Evolutionary conservation across 1,284 basidiomycete species (phyloP), one percentile per base, ranked within the genome.

Genomic region (Heliocybe sulcata): DNA sequence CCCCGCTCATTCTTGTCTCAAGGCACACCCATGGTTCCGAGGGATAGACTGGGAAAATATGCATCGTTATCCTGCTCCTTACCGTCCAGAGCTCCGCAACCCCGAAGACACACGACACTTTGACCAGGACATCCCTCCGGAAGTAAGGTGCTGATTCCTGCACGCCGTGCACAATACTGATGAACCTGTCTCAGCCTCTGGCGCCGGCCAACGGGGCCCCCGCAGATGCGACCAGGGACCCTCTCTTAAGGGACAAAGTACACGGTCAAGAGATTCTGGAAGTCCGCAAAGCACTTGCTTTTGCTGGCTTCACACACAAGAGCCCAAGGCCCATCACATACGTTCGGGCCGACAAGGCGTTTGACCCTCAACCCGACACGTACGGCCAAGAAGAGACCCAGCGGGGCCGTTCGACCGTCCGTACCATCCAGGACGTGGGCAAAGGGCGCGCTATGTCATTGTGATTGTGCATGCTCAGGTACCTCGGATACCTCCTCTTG

Each of bases 91-190:
- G 55, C 79, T 98, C 54, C 73, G 67, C 45, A 75, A 81, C 57
- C 87, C 88, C 26, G 90, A 88, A 64, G 92, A 97, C 69, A 96
- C 93, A 25, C 77, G 82, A 60, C 92, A 96, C 69, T 95, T 96
- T 62, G 92, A 95, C 70, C 85, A 91, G 56, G 93, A 95, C 68
- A 98, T 98, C 60, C 92, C 92, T 29, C 74, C 89, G 50, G 91
- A 94, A 81, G 91, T 91, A 71, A 69, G 85, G 19, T n/a, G n/a
- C 51, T 20, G 19, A 12, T 52, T 11, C 51, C 26, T 14, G 47
- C 35, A 33, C 29, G 14, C 9, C 25, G 22, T 19, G 31, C 26
- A 26, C 33, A 16, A 48, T 55, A 45, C 31, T 51, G 48, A 58
- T 53, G 52, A 20, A 50, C 25, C 53, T 31, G 49, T 57, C 54